These are phyloP conservation scores for Pseudovirgaria hyperparasitica DNA, from an alignment of 2,329 filamentous ascomycete genomes.

Conservation along the genomic window DNA sequence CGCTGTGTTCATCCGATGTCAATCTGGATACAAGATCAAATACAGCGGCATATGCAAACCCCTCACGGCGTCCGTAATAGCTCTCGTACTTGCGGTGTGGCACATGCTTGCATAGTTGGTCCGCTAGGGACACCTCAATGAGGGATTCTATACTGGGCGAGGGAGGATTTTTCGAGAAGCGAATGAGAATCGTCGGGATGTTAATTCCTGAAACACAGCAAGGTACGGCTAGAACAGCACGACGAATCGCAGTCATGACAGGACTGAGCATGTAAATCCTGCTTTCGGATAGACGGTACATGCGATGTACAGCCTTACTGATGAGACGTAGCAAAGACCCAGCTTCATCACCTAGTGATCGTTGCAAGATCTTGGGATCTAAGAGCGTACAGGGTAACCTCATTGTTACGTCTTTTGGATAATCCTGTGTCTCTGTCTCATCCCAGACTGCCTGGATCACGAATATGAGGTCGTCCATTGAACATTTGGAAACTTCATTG, in stretches of 20 bases:
- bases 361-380: slow-evolving; percentile 17
- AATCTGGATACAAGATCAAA: slow-evolving; percentile 32
- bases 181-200: slow-evolving; percentile 26
- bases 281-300: slow-evolving; percentile 18
- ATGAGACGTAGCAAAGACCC: slow-evolving; percentile 11
- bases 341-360: slow-evolving; percentile 5
- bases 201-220: slow-evolving; percentile 16
- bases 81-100: slow-evolving; percentile 23
- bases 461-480: too few species aligned
- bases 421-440: slow-evolving; percentile 35
- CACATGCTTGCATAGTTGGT: slow-evolving; percentile 16
- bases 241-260: slow-evolving; percentile 17
- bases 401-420: slow-evolving; percentile 26
- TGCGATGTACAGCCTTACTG: slow-evolving; percentile 11
- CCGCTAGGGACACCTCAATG: slow-evolving; percentile 29
- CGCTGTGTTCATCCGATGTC: slow-evolving; percentile 11
- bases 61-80: slow-evolving; percentile 32
- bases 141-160: slow-evolving; percentile 29
- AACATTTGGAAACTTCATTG: too few species aligned
- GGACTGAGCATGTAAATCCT: slow-evolving; percentile 21
- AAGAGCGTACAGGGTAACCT: slow-evolving; percentile 25
- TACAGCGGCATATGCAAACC: slow-evolving; percentile 30
- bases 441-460: slow-evolving; percentile 29
- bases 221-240: slow-evolving; percentile 16
- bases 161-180: slow-evolving; percentile 28